Evolutionary conservation across 768 basidiomycete species (phyloP).

Genomic region (Kwoniella dendrophila): DNA sequence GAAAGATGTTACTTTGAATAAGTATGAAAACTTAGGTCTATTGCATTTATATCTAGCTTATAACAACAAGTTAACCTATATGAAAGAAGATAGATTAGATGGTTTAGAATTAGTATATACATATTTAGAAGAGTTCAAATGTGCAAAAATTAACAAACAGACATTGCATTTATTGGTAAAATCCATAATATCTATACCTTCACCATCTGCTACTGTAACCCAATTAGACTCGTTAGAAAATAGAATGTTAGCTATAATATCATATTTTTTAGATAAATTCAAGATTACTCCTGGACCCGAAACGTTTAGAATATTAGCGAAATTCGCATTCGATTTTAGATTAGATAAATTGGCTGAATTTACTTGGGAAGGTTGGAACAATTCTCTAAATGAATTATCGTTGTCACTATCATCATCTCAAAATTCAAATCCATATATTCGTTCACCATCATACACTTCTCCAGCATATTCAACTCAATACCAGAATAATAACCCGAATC

Average conservation of each 20-base stretch:
- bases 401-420: too few species aligned
- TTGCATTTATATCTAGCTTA: constrained; percentile 18
- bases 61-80: not conserved
- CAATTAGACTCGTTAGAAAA: not conserved
- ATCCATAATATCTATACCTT: not conserved
- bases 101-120: constrained; percentile 10
- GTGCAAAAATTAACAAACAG: constrained; percentile 2
- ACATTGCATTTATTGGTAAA: constrained; percentile 9
- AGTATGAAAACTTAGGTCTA: constrained; percentile 1
- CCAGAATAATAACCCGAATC: not conserved
- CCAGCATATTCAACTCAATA: not conserved
- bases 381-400: not conserved
- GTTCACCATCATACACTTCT: too few species aligned
- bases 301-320: constrained; percentile 12
- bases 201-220: not conserved
- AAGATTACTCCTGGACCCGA: constrained; percentile 14
- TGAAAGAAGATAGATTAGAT: not conserved
- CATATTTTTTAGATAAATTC: constrained; percentile 1
- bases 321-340: not conserved
- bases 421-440: too few species aligned
- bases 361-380: constrained; percentile 21
- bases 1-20: not conserved
- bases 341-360: not conserved
- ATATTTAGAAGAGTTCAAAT: not conserved
- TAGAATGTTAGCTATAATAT: constrained; percentile 13